Conservation (phyloP, 352 stramenopile species). For the Pythium oligandrum region DNA sequence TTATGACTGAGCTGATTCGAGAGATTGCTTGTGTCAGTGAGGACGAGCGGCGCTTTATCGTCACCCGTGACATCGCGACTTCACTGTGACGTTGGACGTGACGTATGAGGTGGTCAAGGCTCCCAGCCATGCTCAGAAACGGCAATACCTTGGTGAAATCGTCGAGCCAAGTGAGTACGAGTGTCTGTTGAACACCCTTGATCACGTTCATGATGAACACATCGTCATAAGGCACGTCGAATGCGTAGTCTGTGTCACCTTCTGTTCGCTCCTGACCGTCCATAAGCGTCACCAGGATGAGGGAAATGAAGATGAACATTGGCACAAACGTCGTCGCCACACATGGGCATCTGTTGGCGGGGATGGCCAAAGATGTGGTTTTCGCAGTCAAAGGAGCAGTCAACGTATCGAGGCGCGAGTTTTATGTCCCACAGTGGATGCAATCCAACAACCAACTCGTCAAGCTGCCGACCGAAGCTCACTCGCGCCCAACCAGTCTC, state of each 20-base stretch:
- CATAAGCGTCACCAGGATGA: slow-evolving; percentile 1
- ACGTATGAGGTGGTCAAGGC: slow-evolving; percentile 8
- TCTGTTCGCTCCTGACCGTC: background rate
- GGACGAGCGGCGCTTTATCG: background rate
- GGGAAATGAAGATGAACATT: slow-evolving; percentile 11
- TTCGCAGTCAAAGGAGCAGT: too few species aligned
- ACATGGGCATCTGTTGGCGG: too few species aligned
- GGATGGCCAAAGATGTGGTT: too few species aligned
- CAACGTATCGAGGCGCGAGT: too few species aligned
- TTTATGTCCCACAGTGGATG: too few species aligned
- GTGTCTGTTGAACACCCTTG: slow-evolving; percentile 16
- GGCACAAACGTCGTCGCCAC: slow-evolving; percentile 12
- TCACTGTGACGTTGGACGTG: background rate
- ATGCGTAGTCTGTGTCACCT: slow-evolving; percentile 12
- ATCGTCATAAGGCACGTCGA: slow-evolving; percentile 15
- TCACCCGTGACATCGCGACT: background rate
- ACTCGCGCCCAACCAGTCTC: too few species aligned
- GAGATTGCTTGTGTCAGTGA: background rate
- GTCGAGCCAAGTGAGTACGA: slow-evolving; percentile 16
- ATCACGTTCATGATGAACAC: slow-evolving; percentile 12
- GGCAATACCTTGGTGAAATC: slow-evolving; percentile 19
- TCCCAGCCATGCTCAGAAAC: slow-evolving; percentile 14
- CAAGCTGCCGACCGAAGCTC: too few species aligned
- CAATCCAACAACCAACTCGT: too few species aligned
- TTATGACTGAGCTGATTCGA: background rate